Evolutionary conservation across 176 grass and related monocot genomes (phyloP).

Genomic region (Triticum monococcum): DNA sequence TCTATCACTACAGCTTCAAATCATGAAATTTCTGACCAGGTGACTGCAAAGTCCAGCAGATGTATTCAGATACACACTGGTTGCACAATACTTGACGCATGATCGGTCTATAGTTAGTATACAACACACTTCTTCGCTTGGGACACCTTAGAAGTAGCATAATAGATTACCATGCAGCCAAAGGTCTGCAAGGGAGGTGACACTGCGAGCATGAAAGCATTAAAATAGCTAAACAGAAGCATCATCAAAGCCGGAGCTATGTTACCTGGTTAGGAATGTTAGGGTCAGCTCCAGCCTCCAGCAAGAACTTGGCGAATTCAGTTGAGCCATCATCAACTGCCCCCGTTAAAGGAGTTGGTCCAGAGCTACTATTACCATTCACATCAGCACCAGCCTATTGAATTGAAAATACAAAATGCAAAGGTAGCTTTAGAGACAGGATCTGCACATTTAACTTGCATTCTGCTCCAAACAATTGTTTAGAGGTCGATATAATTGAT

Average conservation of each 20-base stretch:
- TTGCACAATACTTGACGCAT: neutral
- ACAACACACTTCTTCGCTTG: neutral
- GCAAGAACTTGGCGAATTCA: slow-evolving; percentile 40
- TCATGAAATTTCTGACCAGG: neutral
- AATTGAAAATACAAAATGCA: slow-evolving; percentile 5
- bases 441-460: neutral
- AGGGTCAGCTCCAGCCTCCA: slow-evolving; percentile 52
- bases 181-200: neutral
- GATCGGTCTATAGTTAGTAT: neutral
- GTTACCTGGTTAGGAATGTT: slow-evolving; percentile 41
- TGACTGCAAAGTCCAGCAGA: neutral
- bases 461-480: neutral
- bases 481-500: neutral
- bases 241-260: neutral
- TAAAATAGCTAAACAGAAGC: neutral
- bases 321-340: slow-evolving; percentile 29
- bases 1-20: neutral
- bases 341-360: slow-evolving; percentile 29
- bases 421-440: slow-evolving; percentile 3
- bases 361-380: slow-evolving; percentile 22
- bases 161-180: neutral
- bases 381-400: slow-evolving; percentile 54
- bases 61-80: neutral
- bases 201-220: neutral
- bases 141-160: neutral